Percentiles rank a stretch among this genome's conserved stretches.
phyloP scores from a whole-genome alignment of 2,329 filamentous ascomycete genomes.

The Ciborinia camelliae region DNA sequence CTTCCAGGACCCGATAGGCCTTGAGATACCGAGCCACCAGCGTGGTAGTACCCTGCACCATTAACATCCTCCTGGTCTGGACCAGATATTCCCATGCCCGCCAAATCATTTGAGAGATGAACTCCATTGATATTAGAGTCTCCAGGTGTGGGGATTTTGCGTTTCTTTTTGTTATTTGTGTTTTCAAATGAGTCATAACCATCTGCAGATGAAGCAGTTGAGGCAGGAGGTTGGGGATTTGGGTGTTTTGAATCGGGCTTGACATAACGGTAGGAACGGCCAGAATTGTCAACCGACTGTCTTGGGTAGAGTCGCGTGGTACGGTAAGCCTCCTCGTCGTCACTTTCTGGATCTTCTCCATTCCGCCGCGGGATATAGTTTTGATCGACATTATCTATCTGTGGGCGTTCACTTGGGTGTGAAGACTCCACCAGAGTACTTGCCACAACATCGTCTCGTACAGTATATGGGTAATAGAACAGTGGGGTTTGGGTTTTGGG shows the following conservation, averaged over 20 bases:
- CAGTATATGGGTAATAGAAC: conserved; percentile 63
- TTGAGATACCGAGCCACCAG: conserved; percentile 52
- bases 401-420: conserved; percentile 34
- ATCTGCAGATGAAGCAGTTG: conserved; percentile 69
- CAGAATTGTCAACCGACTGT: conserved; percentile 46
- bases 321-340: conserved; percentile 50
- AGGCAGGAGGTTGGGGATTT: conserved; percentile 57
- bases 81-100: conserved; percentile 57
- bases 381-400: conserved; percentile 35
- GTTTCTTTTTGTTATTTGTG: conserved; percentile 98
- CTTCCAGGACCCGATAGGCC: conserved; percentile 82
- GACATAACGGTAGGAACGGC: conserved; percentile 43
- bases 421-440: conserved; percentile 35
- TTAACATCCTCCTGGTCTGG: conserved; percentile 43
- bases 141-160: conserved; percentile 90
- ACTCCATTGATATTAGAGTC: conserved; percentile 51
- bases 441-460: conserved; percentile 38
- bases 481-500: conserved; percentile 69
- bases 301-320: conserved; percentile 42
- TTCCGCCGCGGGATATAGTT: conserved; percentile 48
- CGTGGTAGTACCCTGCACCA: conserved; percentile 52
- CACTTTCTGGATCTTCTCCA: conserved; percentile 55
- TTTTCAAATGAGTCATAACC: conserved; percentile 98
- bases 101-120: conserved; percentile 58
- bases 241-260: conserved; percentile 47